Conservation (phyloP, 768 basidiomycete species). For the Termitomyces sp. region DNA sequence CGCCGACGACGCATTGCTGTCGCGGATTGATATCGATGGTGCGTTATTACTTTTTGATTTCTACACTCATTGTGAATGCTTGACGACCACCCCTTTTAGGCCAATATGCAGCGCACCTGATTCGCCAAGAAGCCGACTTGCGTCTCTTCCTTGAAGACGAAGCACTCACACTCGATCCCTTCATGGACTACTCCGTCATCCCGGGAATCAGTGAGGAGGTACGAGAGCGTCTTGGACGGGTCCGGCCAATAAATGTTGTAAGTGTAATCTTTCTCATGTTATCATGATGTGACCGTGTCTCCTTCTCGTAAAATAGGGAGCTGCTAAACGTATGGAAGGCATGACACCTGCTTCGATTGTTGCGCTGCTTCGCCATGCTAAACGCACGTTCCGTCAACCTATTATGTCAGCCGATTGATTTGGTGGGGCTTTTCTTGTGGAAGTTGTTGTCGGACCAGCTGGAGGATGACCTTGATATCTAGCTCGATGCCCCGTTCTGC, state of each 20-base stretch:
- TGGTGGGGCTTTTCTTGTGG: too few relatives aligned
- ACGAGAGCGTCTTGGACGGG: conserved; percentile 50
- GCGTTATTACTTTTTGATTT: background rate
- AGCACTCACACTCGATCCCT: conserved; percentile 56
- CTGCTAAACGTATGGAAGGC: conserved; percentile 89
- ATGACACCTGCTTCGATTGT: conserved; percentile 82
- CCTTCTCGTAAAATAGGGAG: conserved; percentile 47
- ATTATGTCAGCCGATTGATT: background rate
- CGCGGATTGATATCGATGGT: conserved; percentile 6
- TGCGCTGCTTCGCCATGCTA: conserved; percentile 60
- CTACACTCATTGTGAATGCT: too few relatives aligned
- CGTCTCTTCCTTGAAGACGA: conserved; percentile 74
- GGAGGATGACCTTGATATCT: background rate
- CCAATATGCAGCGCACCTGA: conserved; percentile 54
- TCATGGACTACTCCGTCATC: conserved; percentile 63
- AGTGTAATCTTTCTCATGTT: background rate
- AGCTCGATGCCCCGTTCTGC: background rate
- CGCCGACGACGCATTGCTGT: conserved; percentile 52
- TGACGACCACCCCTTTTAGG: conserved; percentile 29
- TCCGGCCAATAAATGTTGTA: conserved; percentile 42
- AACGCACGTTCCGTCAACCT: conserved; percentile 24
- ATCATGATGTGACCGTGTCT: background rate
- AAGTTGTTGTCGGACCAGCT: too few relatives aligned
- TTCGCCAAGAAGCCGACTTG: conserved; percentile 72
- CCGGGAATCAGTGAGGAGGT: conserved; percentile 74